Evolutionary conservation across 495 filamentous ascomycete species (phyloP), one percentile per base, ranked within the genome.

Genomic region (Xylaria sp.): DNA sequence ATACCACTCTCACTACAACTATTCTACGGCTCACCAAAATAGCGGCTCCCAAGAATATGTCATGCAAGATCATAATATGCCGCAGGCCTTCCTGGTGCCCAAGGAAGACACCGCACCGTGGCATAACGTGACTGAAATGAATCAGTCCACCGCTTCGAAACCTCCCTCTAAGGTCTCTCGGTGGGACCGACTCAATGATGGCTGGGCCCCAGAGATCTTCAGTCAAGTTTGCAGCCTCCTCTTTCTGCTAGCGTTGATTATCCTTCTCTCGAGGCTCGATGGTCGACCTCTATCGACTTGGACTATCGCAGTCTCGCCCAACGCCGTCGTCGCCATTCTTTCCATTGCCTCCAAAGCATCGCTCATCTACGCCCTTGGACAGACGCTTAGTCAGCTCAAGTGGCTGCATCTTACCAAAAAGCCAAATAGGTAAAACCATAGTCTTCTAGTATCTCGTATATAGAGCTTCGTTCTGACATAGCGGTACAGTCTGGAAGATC

Each of bases 341-440:
- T 58, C 68, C 15, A 70, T 63, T 21, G 53, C 44, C 11, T 61
- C 68, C n/a, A 58, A 70, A 53, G 53, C 57, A 29, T 61, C 68
- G 11, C 57, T 70, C 44, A 31, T 64, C 68, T 61, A 52, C 7
- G 41, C 59, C n/a, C 44, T 70, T 21, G 44, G 31, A 52, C 50
- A 70, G 68, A 52, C 50, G 14, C 26, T 70, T 9, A 65, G 68
- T 44, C 68, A 70, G 68, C 68, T 70, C 31, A 70, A 70, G 46
- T 70, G 68, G 68, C 12, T 70, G 24, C 61, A 64, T 35, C 61
- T 64, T 6, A 17, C 40, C 41, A 46, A 64, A 24, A 64, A 64
- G 33, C 61, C 61, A 64, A 41, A 64, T 5, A 64, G 61, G 61
- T 64, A 46, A 64, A 43, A 4, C 61, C 14, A 64, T 31, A 21